Percentiles rank a stretch among this genome's conserved stretches.
Conservation (phyloP, 768 basidiomycete species). For the Plicaturopsis crispa region DNA sequence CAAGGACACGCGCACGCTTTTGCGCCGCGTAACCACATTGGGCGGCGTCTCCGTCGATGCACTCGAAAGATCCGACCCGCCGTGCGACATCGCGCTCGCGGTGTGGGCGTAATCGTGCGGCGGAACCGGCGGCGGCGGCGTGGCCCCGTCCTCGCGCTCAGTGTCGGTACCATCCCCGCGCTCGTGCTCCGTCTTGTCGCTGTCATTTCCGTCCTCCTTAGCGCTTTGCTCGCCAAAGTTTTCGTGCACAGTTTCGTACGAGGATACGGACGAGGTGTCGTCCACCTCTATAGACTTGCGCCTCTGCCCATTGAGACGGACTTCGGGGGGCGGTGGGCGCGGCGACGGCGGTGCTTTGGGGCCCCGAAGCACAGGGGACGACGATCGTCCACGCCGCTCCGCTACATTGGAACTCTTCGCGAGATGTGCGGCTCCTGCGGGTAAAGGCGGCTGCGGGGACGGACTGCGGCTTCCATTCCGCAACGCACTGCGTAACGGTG, state of each 20-base stretch:
- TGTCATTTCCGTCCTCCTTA: constrained; percentile 10
- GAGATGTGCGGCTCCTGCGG: constrained; percentile 1
- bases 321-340: background rate
- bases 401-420: too few relatives aligned
- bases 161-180: too few relatives aligned
- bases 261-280: constrained; percentile 45
- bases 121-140: constrained; percentile 6
- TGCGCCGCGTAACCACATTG: constrained; percentile 28
- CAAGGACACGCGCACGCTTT: constrained; percentile 75
- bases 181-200: constrained; percentile 8
- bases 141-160: constrained; percentile 3
- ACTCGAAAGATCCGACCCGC: constrained; percentile 8
- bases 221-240: constrained; percentile 31
- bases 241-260: constrained; percentile 64
- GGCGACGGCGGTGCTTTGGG: too few relatives aligned
- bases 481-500: constrained; percentile 58
- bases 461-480: constrained; percentile 43
- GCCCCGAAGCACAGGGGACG: too few relatives aligned
- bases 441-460: constrained; percentile 28
- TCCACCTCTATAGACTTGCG: constrained; percentile 5
- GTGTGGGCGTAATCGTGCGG: constrained; percentile 13
- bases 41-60: constrained; percentile 10
- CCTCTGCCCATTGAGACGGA: constrained; percentile 1
- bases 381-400: too few relatives aligned
- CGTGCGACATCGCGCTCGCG: constrained; percentile 2